Evolutionary conservation across 1,284 basidiomycete species (phyloP).

Genomic region (Inonotus obliquus): DNA sequence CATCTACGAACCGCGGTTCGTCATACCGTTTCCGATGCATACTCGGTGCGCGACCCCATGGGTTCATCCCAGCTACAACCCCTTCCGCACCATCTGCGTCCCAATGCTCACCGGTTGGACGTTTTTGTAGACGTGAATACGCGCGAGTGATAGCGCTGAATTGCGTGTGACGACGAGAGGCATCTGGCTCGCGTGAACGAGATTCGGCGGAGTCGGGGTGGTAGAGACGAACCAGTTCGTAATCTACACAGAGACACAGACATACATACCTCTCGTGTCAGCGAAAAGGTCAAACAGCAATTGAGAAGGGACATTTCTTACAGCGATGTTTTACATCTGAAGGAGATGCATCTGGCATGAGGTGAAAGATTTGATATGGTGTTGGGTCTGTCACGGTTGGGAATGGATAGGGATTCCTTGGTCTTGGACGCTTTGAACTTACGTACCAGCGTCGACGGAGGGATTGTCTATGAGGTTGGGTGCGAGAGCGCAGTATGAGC

Average conservation of each 20-base stretch:
- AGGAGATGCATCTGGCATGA: slow-evolving; percentile 48
- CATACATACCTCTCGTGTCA: too few relatives aligned
- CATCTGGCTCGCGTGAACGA: slow-evolving; percentile 38
- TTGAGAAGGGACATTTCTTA: slow-evolving; percentile 28
- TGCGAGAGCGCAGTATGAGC: background rate
- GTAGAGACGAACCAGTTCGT: slow-evolving; percentile 64
- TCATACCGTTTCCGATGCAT: slow-evolving; percentile 32
- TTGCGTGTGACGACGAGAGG: slow-evolving; percentile 42
- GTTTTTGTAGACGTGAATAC: slow-evolving; percentile 44
- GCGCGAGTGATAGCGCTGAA: slow-evolving; percentile 60
- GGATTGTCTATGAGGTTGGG: background rate
- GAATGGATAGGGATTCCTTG: slow-evolving; percentile 47
- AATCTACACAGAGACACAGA: slow-evolving; percentile 41
- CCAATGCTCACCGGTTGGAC: background rate
- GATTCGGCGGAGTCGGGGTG: slow-evolving; percentile 62
- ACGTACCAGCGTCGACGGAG: background rate
- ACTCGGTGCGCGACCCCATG: slow-evolving; percentile 29
- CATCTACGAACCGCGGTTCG: slow-evolving; percentile 30
- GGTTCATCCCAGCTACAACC: slow-evolving; percentile 24
- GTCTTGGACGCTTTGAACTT: slow-evolving; percentile 2
- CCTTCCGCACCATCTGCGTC: slow-evolving; percentile 30
- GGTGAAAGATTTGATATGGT: slow-evolving; percentile 67
- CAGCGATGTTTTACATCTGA: slow-evolving; percentile 62
- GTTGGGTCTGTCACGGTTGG: slow-evolving; percentile 50
- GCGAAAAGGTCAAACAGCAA: background rate